phyloP scores from a whole-genome alignment of 306 rosid species.

The Fagus sylvatica region DNA sequence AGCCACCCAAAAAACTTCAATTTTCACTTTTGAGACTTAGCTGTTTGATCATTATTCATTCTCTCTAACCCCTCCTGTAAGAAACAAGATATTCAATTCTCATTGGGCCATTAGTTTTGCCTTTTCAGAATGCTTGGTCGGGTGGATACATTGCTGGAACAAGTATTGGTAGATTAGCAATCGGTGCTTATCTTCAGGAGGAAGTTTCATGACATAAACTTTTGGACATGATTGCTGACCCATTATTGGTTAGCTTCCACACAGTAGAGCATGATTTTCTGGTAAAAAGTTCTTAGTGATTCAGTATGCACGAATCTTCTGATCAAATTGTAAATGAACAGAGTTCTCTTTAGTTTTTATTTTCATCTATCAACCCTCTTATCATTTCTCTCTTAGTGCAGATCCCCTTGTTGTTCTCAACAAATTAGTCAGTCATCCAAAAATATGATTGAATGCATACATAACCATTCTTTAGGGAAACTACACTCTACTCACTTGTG shows the following conservation, averaged over 20 bases:
- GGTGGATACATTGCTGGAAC: constrained; percentile 86
- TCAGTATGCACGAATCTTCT: background rate
- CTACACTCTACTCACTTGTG: no score
- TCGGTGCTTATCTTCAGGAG: constrained; percentile 4
- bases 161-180: constrained; percentile 58
- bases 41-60: background rate
- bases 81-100: background rate
- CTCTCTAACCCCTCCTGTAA: background rate
- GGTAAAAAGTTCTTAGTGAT: no score
- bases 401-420: background rate
- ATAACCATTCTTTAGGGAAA: no score
- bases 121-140: constrained; percentile 84
- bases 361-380: background rate
- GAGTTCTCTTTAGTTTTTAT: background rate
- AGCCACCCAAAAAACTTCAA: background rate
- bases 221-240: background rate
- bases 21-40: background rate
- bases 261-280: background rate
- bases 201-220: background rate
- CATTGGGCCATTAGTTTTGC: background rate
- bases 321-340: background rate
- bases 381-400: background rate
- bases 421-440: background rate
- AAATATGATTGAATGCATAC: no score
- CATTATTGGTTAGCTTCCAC: background rate